Evolutionary conservation across 2,329 filamentous ascomycete genomes (phyloP), one percentile per base, ranked within the genome.

Genomic region (Fusarium domesticum): DNA sequence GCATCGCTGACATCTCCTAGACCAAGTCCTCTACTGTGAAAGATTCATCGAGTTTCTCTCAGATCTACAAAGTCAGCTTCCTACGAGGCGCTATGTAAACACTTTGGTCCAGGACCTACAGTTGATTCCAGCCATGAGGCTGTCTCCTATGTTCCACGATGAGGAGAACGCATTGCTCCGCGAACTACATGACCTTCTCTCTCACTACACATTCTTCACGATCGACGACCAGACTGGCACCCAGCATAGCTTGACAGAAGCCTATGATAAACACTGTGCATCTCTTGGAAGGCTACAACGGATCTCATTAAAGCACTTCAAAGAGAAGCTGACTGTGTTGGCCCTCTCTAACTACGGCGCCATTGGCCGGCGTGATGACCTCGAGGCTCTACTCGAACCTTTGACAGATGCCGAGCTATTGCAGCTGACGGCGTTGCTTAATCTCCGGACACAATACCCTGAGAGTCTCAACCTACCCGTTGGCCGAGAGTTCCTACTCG

Each of bases 61-160:
- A 7, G 93, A 98, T 63, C 71, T 98, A 16, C 83, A 95, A 64
- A 96, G 92, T 60, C 93, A 98, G 65, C 74, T 97, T 37, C 93
- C 93, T 0, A 98, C 95, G 4, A 78, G 93, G 57, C 83, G 93
- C 66, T 97, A 97, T 64, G 88, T 95, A 63, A 96, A 96, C 65
- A 84, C 88, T 2, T 71, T 98, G 33, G 68, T 97, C 12, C 84
- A 87, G 58, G 92, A 98, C 63, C 72, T 97, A 35, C 90, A 97
- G 63, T 68, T 95, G 17, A 69, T 96, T 19, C 75, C 92, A 1
- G 80, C 87, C 8, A 82, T 96, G 57, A 80, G 78, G 37, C 70
- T 95, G 15, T 96, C 92, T 1, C 85, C 86, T 1, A 70, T 92
- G 59, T 95, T 85, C 59, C 82, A 84, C 43, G 80, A 85, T 43